Base-by-base conservation (phyloP, 2,329 filamentous ascomycete genomes). In the Epichloe uncinata region DNA sequence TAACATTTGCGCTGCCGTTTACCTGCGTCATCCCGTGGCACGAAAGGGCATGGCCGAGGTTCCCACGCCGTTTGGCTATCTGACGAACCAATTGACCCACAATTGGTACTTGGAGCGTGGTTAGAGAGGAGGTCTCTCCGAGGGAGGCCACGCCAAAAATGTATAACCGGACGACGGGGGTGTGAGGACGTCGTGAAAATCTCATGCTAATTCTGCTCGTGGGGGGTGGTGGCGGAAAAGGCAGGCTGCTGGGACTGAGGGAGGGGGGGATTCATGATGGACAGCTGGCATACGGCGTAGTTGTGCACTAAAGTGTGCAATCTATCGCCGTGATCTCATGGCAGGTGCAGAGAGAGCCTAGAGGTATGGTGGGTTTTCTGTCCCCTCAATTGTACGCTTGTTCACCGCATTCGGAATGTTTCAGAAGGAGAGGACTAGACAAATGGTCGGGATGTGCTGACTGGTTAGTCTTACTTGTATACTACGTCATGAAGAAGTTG, bases 1-100 rank as follows among this genome's bases (percentile, higher is more conserved):
- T 67, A 94, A 90, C 62, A 85, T 97, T 60, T 98, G 93, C 69
- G 84, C 90, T 1, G 93, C 93, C 11, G 89, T 98, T 40, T 98
- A 98, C 66, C 71, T 98, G 54, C 79, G 93, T 51, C 91, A 98
- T 71, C 93, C 93, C 0, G 91, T 97, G 42, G 93, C 88, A 26
- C 77, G 90, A 53, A 84, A 84, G 3, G 89, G 90, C 11, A 61
- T 79, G 56, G 82, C 85, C 4, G 93, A 91, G 67, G 84, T 91
- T 53, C 91, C 91, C 1, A 88, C 87, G 22, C 91, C 91, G 16
- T 96, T 89, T 67, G 68, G 72, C 47, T 72, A 78, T 51, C 71
- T 79, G 55, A 77, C 82, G n/a, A 82, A 78, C 63, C 87, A 89
- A 66, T 70, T 94, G 63, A 88, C 89, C 0, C 95, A 90, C 67